phyloP scores from a whole-genome alignment of 371 early-diverging fungal genomes.

The Rhizopus delemar region DNA sequence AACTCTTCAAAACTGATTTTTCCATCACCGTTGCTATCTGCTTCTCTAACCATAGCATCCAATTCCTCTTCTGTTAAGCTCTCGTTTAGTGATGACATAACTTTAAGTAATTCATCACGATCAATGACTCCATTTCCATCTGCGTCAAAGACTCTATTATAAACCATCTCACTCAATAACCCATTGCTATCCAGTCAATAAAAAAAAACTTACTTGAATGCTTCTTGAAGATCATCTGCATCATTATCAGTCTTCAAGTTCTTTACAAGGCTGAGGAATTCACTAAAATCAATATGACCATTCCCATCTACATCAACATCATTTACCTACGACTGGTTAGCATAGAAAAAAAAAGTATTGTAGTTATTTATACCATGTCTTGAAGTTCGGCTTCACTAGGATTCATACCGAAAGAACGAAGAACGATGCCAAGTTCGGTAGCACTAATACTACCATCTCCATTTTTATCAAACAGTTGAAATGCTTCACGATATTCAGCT shows the following conservation, averaged over 20 bases:
- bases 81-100: slow-evolving; percentile 60
- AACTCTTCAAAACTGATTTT: slow-evolving; percentile 48
- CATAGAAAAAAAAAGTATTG: slow-evolving; percentile 61
- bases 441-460: slow-evolving; percentile 47
- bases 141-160: slow-evolving; percentile 52
- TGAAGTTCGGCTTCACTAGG: slow-evolving; percentile 77
- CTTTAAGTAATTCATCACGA: slow-evolving; percentile 77
- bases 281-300: slow-evolving; percentile 89
- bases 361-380: slow-evolving; percentile 55
- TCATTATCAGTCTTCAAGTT: slow-evolving; percentile 41
- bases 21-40: slow-evolving; percentile 50
- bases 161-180: too few species aligned
- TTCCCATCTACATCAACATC: slow-evolving; percentile 93
- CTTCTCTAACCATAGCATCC: slow-evolving; percentile 67
- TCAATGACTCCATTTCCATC: slow-evolving; percentile 93
- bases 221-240: slow-evolving; percentile 42
- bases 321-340: slow-evolving; percentile 58
- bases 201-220: slow-evolving; percentile 44
- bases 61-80: slow-evolving; percentile 60
- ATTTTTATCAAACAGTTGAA: slow-evolving; percentile 49
- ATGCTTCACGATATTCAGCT: slow-evolving; percentile 51
- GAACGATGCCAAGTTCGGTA: slow-evolving; percentile 42
- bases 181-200: not conserved
- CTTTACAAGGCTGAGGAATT: slow-evolving; percentile 90
- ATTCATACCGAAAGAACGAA: slow-evolving; percentile 58